A percentile compares a stretch with the other conserved stretches of the same genome.
Evolutionary conservation across 1,139 yeast genomes (phyloP).

Genomic region (Diutina rugosa): DNA sequence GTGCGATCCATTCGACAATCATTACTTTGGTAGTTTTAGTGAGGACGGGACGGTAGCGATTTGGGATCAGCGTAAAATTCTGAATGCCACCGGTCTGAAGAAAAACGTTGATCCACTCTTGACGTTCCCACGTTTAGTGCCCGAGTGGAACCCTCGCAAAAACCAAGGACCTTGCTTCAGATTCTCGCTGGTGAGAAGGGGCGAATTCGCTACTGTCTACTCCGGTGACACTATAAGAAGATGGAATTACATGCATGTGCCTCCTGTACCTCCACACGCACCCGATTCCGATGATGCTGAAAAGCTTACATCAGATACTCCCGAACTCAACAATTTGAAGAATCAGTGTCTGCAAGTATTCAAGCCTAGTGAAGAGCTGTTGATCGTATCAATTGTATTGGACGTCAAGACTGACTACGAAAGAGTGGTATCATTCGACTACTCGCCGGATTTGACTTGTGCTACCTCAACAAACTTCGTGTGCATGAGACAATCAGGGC

Average conservation of each 20-base stretch:
- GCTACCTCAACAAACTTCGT: constrained; percentile 45
- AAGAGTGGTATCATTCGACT: constrained; percentile 76
- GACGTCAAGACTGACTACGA: constrained; percentile 71
- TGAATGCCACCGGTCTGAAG: constrained; percentile 7
- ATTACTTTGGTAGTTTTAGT: constrained; percentile 58
- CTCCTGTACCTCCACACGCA: constrained; percentile 13
- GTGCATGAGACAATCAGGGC: constrained; percentile 85
- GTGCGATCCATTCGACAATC: constrained; percentile 52
- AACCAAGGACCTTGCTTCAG: constrained; percentile 56
- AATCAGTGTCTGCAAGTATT: constrained; percentile 24
- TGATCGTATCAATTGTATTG: constrained; percentile 65
- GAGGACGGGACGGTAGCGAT: constrained; percentile 79
- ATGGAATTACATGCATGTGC: constrained; percentile 67
- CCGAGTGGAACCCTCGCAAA: constrained; percentile 48
- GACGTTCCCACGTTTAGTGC: constrained; percentile 53
- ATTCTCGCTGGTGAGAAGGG: constrained; percentile 52
- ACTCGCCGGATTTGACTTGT: constrained; percentile 42
- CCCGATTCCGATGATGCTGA: background rate
- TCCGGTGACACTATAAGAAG: constrained; percentile 68
- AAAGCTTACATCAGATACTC: constrained; percentile 2
- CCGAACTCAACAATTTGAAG: constrained; percentile 13
- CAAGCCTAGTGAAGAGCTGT: constrained; percentile 31
- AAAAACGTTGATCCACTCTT: constrained; percentile 37
- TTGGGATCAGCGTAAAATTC: constrained; percentile 73
- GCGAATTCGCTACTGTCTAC: constrained; percentile 72